phyloP scores from a whole-genome alignment of 2,329 filamentous ascomycete species.

The Neonectria magnoliae region DNA sequence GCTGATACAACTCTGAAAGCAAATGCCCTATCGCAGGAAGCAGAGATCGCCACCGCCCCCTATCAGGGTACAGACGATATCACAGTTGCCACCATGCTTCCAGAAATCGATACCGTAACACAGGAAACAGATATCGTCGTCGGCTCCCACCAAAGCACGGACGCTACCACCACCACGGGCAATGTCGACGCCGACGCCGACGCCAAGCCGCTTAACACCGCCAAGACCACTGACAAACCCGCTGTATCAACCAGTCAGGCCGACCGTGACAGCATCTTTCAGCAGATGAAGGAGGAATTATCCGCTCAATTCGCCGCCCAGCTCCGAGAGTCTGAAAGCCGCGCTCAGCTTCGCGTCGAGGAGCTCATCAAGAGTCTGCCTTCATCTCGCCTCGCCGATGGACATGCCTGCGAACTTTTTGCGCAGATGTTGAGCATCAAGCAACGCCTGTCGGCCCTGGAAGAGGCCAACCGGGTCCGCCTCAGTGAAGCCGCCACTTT shows the following conservation, averaged over 20 bases:
- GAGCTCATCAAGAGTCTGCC: neutral
- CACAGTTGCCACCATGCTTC: neutral
- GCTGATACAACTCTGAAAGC: neutral
- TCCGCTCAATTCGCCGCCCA: neutral
- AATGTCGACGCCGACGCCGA: neutral
- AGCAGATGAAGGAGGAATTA: constrained; percentile 6
- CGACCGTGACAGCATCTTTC: neutral
- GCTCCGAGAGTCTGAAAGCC: neutral
- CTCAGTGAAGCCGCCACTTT: constrained; percentile 3
- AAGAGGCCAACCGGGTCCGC: constrained; percentile 9
- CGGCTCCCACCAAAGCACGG: neutral
- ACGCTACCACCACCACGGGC: neutral
- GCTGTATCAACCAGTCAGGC: neutral
- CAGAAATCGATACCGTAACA: neutral
- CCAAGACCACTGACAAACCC: neutral
- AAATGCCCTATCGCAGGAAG: neutral
- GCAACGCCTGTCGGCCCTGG: constrained; percentile 3
- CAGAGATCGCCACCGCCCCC: neutral
- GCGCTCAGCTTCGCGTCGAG: neutral
- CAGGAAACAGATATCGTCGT: neutral
- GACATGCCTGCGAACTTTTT: neutral
- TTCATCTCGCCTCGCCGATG: neutral
- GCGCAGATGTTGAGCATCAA: constrained; percentile 11
- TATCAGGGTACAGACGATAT: neutral
- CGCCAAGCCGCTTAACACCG: neutral